Evolutionary conservation across 139 green algal species (phyloP).

Genomic region (Chlamydomonas sp.): DNA sequence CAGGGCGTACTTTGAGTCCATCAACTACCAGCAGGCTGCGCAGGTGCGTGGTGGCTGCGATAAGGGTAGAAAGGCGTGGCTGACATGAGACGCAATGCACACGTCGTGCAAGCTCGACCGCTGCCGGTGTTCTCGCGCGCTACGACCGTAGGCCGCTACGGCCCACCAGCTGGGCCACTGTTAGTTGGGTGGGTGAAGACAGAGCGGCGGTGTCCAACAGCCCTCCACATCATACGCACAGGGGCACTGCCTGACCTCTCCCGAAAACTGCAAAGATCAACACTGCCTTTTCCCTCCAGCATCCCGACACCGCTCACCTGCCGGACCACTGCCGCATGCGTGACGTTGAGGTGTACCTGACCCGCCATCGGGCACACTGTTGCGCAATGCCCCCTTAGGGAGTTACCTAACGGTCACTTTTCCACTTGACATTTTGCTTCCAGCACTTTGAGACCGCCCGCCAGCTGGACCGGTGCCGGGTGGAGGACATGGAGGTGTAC

Average conservation of each 20-base stretch:
- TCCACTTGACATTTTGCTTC: neutral
- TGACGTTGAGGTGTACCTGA: too few species aligned
- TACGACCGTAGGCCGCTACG: neutral
- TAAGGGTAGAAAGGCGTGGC: neutral
- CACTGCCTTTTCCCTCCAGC: too few species aligned
- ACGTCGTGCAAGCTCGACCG: neutral
- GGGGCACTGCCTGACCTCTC: too few species aligned
- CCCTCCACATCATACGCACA: neutral
- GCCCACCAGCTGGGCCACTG: too few species aligned
- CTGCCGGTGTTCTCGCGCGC: neutral
- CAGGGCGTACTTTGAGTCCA: constrained; percentile 86
- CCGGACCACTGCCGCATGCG: too few species aligned
- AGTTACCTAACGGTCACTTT: too few species aligned
- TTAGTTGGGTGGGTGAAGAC: too few species aligned
- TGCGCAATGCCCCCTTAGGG: too few species aligned
- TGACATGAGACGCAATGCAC: neutral
- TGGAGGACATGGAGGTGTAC: constrained; percentile 91
- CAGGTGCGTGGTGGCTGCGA: constrained; percentile 36
- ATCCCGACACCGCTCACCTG: too few species aligned
- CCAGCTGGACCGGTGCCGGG: constrained; percentile 13
- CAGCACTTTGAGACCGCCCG: constrained; percentile 48
- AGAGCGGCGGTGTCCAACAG: neutral
- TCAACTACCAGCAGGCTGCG: constrained; percentile 85
- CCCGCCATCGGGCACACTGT: too few species aligned
- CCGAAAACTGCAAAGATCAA: too few species aligned